These are phyloP conservation scores for Colletotrichum noveboracense DNA, from an alignment of 2,329 filamentous ascomycete genomes.

Conservation along the genomic window DNA sequence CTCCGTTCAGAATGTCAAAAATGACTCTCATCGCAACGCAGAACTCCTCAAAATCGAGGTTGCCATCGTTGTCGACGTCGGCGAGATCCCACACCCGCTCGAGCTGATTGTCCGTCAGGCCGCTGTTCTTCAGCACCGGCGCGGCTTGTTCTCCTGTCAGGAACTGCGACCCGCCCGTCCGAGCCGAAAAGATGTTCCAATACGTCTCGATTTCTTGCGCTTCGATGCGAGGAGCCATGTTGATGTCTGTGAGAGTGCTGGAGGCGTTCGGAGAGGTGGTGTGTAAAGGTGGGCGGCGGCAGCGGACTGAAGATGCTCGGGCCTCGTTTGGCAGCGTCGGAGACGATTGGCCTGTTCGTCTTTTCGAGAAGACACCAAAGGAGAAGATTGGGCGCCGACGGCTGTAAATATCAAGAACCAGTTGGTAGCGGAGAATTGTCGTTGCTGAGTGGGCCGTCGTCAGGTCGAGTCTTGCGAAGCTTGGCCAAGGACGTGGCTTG, in stretches of 20 bases:
- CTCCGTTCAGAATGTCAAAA: slow-evolving; percentile 95
- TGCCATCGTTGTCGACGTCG: slow-evolving; percentile 96
- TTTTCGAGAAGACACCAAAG: neutral
- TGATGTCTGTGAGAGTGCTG: slow-evolving; percentile 18
- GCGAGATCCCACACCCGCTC: slow-evolving; percentile 97
- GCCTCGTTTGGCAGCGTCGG: neutral
- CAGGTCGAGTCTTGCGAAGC: neutral
- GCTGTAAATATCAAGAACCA: neutral
- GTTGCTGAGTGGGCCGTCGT: slow-evolving; percentile 11
- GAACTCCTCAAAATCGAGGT: slow-evolving; percentile 98
- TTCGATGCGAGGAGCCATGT: slow-evolving; percentile 67
- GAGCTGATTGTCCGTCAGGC: slow-evolving; percentile 75
- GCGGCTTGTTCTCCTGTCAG: slow-evolving; percentile 67
- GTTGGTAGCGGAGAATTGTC: neutral
- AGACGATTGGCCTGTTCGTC: neutral
- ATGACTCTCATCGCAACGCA: slow-evolving; percentile 98
- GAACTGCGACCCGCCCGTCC: slow-evolving; percentile 64
- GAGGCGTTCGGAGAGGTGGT: neutral
- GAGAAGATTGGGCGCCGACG: neutral
- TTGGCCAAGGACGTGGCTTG: slow-evolving; percentile 15
- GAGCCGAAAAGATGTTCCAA: slow-evolving; percentile 67
- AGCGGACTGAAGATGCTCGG: neutral
- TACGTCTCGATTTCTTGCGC: slow-evolving; percentile 68
- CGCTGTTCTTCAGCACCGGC: slow-evolving; percentile 68
- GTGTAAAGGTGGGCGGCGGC: neutral